Evolutionary conservation across 2,329 filamentous ascomycete species (phyloP), one percentile per base, ranked within the genome.

Genomic region (Fusarium haematococcum): DNA sequence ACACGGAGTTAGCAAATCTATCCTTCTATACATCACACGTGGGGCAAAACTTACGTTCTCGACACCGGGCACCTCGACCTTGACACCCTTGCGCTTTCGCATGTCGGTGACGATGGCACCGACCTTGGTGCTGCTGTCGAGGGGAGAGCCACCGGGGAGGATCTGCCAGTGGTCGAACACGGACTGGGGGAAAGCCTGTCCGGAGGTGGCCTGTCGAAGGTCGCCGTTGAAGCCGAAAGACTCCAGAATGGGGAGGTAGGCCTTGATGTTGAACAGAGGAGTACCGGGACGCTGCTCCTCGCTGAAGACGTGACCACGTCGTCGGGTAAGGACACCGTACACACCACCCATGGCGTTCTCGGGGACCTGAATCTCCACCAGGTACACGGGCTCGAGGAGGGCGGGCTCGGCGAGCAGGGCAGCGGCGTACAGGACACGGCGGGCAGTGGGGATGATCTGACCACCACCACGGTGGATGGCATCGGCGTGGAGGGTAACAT

Each of bases 41-140:
- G 9, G 27, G 10, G 48, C 30, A 41, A 68, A 76, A 94, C 94
- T 95, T 91, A 97, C 95, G 91, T 98, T 97, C 85, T 95, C 94
- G 89, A 95, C 92, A 85, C 93, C 94, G 81, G 97, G 96, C 85
- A 98, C 94, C 82, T 95, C 91, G 83, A 93, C 88, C 95, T 99
- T 99, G 91, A 99, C 90, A 95, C 96, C 97, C 95, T 99, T 99
- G 88, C 96, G 94, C 93, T 98, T 98, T 85, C 97, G 95, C 93
- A 97, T 97, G 70, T 93, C 91, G 84, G 89, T 88, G 81, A 98
- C 95, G 81, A 98, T 89, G 84, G 91, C 86, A 85, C 95, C 97
- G 81, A 93, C 90, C 91, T 95, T 94, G 83, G 91, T 91, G 82
- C 91, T 93, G 84, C 86, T 78, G 87, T 99, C 96, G 83, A 98